A percentile compares a stretch with the other conserved stretches of the same genome.
Conservation (phyloP, 306 rosid species). For the Mucuna pruriens region DNA sequence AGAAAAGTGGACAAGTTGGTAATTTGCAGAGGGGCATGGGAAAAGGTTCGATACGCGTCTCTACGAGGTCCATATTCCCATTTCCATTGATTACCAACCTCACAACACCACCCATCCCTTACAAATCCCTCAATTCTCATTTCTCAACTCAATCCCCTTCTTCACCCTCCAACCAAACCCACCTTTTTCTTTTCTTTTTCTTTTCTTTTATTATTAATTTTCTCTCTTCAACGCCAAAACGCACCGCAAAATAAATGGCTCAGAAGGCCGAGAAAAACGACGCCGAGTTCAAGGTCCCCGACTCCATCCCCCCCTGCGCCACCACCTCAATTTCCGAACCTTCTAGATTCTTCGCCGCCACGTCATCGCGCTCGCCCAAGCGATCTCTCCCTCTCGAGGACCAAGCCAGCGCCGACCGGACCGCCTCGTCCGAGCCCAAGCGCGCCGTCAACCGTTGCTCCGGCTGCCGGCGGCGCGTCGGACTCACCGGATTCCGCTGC, state of each 20-base stretch:
- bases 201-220: no score
- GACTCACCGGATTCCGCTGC: slow-evolving; percentile 89
- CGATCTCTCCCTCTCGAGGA: slow-evolving; percentile 39
- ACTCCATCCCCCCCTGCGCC: slow-evolving; percentile 64
- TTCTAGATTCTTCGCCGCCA: slow-evolving; percentile 51
- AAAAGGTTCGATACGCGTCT: slow-evolving; percentile 81
- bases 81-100: slow-evolving; percentile 82
- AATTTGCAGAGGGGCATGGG: slow-evolving; percentile 21
- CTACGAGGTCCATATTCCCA: slow-evolving; percentile 72
- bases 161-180: neutral
- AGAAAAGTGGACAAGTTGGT: slow-evolving; percentile 54
- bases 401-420: neutral
- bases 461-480: slow-evolving; percentile 81
- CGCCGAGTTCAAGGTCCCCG: slow-evolving; percentile 85
- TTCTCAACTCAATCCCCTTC: neutral
- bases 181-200: no score
- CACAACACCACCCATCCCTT: slow-evolving; percentile 46
- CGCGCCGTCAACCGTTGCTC: slow-evolving; percentile 84
- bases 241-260: no score
- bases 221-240: no score
- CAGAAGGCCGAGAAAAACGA: slow-evolving; percentile 83
- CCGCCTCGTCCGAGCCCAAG: slow-evolving; percentile 46
- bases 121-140: slow-evolving; percentile 38
- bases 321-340: slow-evolving; percentile 41
- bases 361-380: slow-evolving; percentile 53